These are phyloP conservation scores for Boechera stricta DNA, from an alignment of 345 rosid species.

Conservation along the genomic window DNA sequence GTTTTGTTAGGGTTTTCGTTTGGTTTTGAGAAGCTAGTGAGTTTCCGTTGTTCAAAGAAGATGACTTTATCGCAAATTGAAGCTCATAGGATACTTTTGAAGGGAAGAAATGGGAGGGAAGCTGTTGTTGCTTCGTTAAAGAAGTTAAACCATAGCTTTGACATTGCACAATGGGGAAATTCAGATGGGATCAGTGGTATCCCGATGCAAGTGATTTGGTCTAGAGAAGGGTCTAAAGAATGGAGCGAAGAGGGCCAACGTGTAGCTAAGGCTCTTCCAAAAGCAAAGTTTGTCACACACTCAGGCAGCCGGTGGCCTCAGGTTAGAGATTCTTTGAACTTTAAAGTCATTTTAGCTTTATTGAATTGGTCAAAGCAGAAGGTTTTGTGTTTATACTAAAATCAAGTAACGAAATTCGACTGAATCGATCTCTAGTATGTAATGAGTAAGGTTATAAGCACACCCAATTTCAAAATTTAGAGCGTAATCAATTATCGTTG, in stretches of 20 bases:
- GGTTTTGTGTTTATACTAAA: neutral
- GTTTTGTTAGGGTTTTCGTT: conserved; percentile 57
- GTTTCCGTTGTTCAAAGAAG: conserved; percentile 63
- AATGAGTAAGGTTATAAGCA: neutral
- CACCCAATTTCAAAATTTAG: neutral
- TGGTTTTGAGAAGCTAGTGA: conserved; percentile 57
- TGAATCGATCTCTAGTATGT: neutral
- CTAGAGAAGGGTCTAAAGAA: conserved; percentile 62
- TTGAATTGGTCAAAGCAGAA: conserved; percentile 2
- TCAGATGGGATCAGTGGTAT: conserved; percentile 58
- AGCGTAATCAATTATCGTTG: neutral
- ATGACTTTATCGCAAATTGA: conserved; percentile 56
- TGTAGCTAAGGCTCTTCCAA: conserved; percentile 71
- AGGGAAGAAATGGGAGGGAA: conserved; percentile 71
- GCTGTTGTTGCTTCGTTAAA: conserved; percentile 62
- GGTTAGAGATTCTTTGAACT: conserved; percentile 54
- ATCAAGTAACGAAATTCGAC: neutral
- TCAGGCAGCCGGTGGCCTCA: conserved; percentile 93
- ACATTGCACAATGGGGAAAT: conserved; percentile 76
- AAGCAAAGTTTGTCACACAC: conserved; percentile 69
- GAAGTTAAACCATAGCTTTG: conserved; percentile 79
- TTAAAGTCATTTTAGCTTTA: neutral
- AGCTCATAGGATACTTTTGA: conserved; percentile 75
- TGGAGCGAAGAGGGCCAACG: conserved; percentile 71
- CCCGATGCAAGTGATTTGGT: conserved; percentile 87